Evolutionary conservation across 2,329 filamentous ascomycete genomes (phyloP), one percentile per base, ranked within the genome.

Genomic region (Arthrobotrys sphaeroides): DNA sequence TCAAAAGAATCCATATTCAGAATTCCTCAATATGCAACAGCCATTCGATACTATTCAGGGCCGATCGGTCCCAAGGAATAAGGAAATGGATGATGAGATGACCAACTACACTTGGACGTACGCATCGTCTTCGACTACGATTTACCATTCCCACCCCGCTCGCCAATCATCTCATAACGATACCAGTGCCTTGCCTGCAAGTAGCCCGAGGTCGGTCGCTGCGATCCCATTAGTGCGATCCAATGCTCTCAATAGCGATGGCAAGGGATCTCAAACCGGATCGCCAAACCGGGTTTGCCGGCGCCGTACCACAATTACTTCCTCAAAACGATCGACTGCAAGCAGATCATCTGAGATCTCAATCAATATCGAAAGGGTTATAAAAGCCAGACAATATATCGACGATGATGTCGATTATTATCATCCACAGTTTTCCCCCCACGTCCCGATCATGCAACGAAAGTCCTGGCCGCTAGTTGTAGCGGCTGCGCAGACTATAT

Each of bases 371-470:
- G 24, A 31, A 36, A 5, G 26, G 47, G 5, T 22, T 5, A 7
- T 6, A 2, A 43, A 9, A 36, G 28, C 12, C 20, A 53, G 5
- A 38, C 26, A 40, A 28, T 70, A 43, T 6, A 16, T 47, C 9
- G 5, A 45, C 5, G n/a, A 36, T 18, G 57, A 72, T 24, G 10
- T 16, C 10, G 5, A 65, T 4, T 40, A 51, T 18, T 73, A 66
- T 16, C 28, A 73, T 28, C 69, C 69, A 22, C 62, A 45, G 28
- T 67, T 45, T 20, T 16, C 61, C 2, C 61, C 61, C 24, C 31
- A 33, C 13, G 12, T 20, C 7, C 26, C 45, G n/a, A 10, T 49
- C 18, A 4, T 0, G 1, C 38, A 61, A n/a, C 57, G 60, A 12
- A 22, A 49, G 12, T 65, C 68, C 5, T 67, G 61, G 61, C 61